Percentiles rank a stretch among this genome's conserved stretches.
Evolutionary conservation across 2,329 filamentous ascomycete species (phyloP).

Genomic region (Aspergillus carbonarius): DNA sequence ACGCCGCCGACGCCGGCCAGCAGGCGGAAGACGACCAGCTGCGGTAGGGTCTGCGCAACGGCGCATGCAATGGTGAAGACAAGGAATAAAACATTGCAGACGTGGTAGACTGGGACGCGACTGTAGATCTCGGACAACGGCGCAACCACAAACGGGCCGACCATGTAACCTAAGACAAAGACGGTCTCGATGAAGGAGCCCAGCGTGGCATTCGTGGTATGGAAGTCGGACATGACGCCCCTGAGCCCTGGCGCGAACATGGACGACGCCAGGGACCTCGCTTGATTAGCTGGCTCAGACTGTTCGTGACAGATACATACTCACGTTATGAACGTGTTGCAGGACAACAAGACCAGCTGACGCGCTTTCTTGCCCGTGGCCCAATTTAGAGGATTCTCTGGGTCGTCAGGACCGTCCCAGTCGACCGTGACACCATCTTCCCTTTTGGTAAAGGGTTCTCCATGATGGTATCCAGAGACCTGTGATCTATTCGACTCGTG

Average conservation of each 20-base stretch:
- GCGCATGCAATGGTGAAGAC: conserved; percentile 66
- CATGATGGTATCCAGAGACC: too few species aligned
- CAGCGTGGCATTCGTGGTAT: conserved; percentile 13
- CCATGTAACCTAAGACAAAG: conserved; percentile 58
- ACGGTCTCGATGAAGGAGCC: conserved; percentile 52
- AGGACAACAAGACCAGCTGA: conserved; percentile 20
- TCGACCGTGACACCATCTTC: conserved; percentile 4
- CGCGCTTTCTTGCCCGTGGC: conserved; percentile 23
- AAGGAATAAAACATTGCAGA: conserved; percentile 60
- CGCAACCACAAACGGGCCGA: conserved; percentile 59
- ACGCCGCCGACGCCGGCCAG: conserved; percentile 63
- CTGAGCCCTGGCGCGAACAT: conserved; percentile 39
- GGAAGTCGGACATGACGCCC: conserved; percentile 18
- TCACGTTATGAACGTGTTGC: conserved; percentile 21
- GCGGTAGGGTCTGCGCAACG: conserved; percentile 53
- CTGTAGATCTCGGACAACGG: conserved; percentile 66
- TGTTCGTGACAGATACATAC: neutral
- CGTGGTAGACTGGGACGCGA: conserved; percentile 56
- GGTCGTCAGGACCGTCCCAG: conserved; percentile 30
- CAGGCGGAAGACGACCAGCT: conserved; percentile 63
- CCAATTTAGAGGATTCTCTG: conserved; percentile 36
- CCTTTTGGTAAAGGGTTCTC: too few species aligned
- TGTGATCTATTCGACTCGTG: neutral
- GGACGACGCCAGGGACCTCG: conserved; percentile 25
- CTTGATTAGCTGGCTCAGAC: neutral